Evolutionary conservation across 129 eudicot genomes (phyloP), one percentile per base, ranked within the genome.

Genomic region (Centaurea solstitialis): DNA sequence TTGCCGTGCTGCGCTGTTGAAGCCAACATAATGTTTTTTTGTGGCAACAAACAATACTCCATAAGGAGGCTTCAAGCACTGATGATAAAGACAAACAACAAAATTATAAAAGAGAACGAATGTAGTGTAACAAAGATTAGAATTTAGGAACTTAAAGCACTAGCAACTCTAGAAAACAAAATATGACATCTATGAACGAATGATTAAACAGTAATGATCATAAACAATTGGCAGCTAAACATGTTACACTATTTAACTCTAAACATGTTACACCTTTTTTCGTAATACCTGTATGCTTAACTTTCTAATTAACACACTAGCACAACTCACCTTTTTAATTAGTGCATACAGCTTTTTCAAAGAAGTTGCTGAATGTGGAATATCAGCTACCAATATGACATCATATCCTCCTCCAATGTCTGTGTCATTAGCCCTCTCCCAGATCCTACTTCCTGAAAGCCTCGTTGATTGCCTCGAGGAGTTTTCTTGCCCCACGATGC

Each of bases 31-130:
- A 85, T 87, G 84, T 84, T 73, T 91, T 80, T 86, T 91, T 74
- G 97, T 84, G 70, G 97, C 93, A 73, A 91, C 39, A 65, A 85
- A 91, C 59, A 91, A 20, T 73, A 87, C 88, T 89, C 97, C 97
- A 74, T 91, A 91, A 7, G 97, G 97, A 73, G 97, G 97, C 86
- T 89, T 87, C 82, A 91, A 77, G 74, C 97, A 91, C 97, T 91
- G 86, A 21, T 43, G 22, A 68, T 53, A 28, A 71, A 77, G 61
- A 62, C 8, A 18, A 72, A 68, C 74, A 40, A 68, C 50, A 3
- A 11, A 43, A 4, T 62, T 41, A 61, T 24, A n/a, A 84, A 41
- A 15, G 78, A 17, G 57, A 64, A 73, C 9, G 17, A 67, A 80
- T 30, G 50, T 43, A 68, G 70, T 21, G 26, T 28, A 9, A 43